phyloP scores from a whole-genome alignment of 2,329 filamentous ascomycete genomes.

The Macrophomina phaseolina region DNA sequence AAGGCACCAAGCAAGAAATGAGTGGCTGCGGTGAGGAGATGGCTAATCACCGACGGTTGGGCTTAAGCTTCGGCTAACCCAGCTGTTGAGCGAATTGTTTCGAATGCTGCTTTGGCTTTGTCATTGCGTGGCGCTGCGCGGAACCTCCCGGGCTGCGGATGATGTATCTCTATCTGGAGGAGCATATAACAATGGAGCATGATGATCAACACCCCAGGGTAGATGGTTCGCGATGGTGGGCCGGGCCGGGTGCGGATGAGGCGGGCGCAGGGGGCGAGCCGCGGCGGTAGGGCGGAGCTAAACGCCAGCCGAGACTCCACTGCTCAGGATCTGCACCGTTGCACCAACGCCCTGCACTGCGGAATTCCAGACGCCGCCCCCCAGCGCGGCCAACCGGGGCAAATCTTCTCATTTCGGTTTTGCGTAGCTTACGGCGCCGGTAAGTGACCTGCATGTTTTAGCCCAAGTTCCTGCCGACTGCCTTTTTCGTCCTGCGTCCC shows the following conservation, averaged over 20 bases:
- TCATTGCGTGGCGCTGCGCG: conserved; percentile 9
- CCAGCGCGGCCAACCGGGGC: conserved; percentile 1
- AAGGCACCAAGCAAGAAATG: conserved; percentile 57
- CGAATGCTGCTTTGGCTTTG: background rate
- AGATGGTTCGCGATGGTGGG: background rate
- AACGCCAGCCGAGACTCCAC: conserved; percentile 7
- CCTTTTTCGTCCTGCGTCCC: background rate
- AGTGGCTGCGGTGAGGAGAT: background rate
- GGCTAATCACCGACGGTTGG: background rate
- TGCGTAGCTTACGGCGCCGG: conserved; percentile 2
- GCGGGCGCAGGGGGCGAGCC: background rate
- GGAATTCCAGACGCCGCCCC: conserved; percentile 2
- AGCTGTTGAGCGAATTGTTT: background rate
- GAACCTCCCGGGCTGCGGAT: background rate
- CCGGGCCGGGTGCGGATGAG: background rate
- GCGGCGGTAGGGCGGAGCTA: conserved; percentile 1
- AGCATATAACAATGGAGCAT: background rate
- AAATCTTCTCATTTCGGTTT: conserved; percentile 2
- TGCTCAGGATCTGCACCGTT: conserved; percentile 4
- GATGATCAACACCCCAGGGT: conserved; percentile 12
- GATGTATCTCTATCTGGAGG: background rate
- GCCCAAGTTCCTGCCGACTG: background rate
- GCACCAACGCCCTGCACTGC: conserved; percentile 7
- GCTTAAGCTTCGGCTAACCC: background rate
- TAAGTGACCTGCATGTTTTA: conserved; percentile 15